Percentiles rank a stretch among this genome's conserved stretches.
Conservation (phyloP, 2,329 filamentous ascomycete species). For the Sclerotinia subarctica region DNA sequence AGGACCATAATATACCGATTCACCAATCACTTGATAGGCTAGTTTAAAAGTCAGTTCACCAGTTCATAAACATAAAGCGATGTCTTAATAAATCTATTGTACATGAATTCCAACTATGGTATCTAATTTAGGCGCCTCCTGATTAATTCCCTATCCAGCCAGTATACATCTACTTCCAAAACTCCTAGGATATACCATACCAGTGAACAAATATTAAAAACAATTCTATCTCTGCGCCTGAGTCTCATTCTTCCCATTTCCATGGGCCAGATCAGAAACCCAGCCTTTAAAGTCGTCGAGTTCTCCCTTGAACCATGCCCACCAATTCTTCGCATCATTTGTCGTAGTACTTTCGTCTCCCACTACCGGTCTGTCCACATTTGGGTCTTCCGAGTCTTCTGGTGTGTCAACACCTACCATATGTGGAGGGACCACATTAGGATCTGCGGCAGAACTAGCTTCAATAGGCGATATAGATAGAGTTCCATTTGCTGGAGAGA, state of each 20-base stretch:
- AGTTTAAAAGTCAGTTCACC: not conserved
- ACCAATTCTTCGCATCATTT: slow-evolving; percentile 41
- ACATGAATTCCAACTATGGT: slow-evolving; percentile 3
- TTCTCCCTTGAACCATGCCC: slow-evolving; percentile 52
- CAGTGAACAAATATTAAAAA: not conserved
- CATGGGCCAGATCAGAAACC: slow-evolving; percentile 20
- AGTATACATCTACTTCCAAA: not conserved
- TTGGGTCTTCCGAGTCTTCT: slow-evolving; percentile 28
- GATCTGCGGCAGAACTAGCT: slow-evolving; percentile 32
- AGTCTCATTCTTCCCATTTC: slow-evolving; percentile 8
- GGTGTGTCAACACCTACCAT: slow-evolving; percentile 35
- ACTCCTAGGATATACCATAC: not conserved
- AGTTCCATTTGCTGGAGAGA: slow-evolving; percentile 25
- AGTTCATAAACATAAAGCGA: not conserved
- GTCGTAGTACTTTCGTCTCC: slow-evolving; percentile 30
- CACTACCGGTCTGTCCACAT: slow-evolving; percentile 30
- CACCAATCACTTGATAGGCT: not conserved
- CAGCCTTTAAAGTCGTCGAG: slow-evolving; percentile 42
- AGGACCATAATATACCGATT: not conserved
- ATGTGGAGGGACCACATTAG: slow-evolving; percentile 29
- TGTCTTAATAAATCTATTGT: not conserved
- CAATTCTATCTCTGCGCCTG: not conserved
- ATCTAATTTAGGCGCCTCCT: slow-evolving; percentile 5
- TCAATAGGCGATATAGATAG: slow-evolving; percentile 37
- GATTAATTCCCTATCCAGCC: not conserved